Base-by-base conservation (phyloP, 1,139 yeast genomes). In the Saccharomyces hybrid region DNA sequence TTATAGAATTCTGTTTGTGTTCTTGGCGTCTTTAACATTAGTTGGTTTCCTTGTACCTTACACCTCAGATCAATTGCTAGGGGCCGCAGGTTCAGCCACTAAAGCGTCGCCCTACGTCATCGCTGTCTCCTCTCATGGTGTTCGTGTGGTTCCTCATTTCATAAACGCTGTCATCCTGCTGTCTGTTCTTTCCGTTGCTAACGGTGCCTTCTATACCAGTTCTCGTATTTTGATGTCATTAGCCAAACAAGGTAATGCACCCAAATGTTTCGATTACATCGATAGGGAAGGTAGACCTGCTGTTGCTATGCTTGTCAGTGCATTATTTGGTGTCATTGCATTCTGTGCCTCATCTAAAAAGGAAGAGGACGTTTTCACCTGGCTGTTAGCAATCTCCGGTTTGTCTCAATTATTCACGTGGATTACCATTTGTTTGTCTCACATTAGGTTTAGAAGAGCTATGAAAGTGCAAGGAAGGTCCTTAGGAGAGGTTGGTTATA, bases 101-200 rank as follows among this genome's bases (percentile, higher is more conserved):
- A 74, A 78, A 49, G 81, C 86, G 55, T 83, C 90, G 50, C 95
- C 95, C 27, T 85, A 86, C 68, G 90, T 87, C 58, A 78, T 86
- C 65, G 93, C 93, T 32, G 80, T 86, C 55, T 75, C 79, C 52
- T 73, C 78, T 54, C 89, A 85, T 31, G 88, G 89, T 59, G 82
- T 87, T 68, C 72, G 73, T 50, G 90, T 83, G 32, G 82, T 86
- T 23, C 53, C 53, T n/a, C 56, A 53, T 47, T 57, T 75, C 51
- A 70, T 79, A 67, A 79, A 78, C 61, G 81, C 76, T 11, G 79
- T 78, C 31, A 78, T 78, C 55, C 64, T 78, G 59, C 66, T 78
- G 50, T 75, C 81, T 1, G 80, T 78, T 27, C 67, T 76, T 42
- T 78, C 80, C 25, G 82, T 76, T 49, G 80, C 78, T 58, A 78